phyloP scores from a whole-genome alignment of 2,329 filamentous ascomycete genomes.

The Ophiostoma tasmaniense region DNA sequence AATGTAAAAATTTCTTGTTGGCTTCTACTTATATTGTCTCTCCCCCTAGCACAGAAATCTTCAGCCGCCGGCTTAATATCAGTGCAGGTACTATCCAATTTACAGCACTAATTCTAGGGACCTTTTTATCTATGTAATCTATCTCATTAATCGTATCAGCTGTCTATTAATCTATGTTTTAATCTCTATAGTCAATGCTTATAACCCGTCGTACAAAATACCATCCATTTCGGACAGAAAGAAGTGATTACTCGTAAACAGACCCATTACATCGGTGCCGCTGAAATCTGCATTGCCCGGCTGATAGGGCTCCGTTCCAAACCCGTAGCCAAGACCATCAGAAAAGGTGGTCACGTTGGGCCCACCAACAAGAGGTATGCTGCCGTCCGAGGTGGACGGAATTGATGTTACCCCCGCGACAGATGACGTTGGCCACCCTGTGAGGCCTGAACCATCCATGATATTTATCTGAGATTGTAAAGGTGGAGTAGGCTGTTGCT shows the following conservation, averaged over 20 bases:
- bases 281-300: slow-evolving; percentile 8
- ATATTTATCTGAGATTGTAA: not conserved
- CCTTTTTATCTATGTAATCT: not conserved
- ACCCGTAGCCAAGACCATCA: not conserved
- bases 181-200: not conserved
- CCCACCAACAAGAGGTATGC: not conserved
- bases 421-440: not conserved
- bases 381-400: not conserved
- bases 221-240: slow-evolving; percentile 18
- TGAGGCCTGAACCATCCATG: not conserved
- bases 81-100: not conserved
- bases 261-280: slow-evolving; percentile 20
- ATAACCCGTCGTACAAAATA: slow-evolving; percentile 9
- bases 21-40: not conserved
- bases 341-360: not conserved
- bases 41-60: not conserved
- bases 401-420: not conserved
- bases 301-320: not conserved
- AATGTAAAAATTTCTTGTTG: too few relatives aligned
- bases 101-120: not conserved
- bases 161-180: not conserved
- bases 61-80: not conserved
- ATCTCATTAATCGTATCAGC: too few relatives aligned
- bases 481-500: not conserved
- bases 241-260: slow-evolving; percentile 17